Evolutionary conservation across 345 rosid genomes (phyloP).

Genomic region (Aquilaria yunnanensis): DNA sequence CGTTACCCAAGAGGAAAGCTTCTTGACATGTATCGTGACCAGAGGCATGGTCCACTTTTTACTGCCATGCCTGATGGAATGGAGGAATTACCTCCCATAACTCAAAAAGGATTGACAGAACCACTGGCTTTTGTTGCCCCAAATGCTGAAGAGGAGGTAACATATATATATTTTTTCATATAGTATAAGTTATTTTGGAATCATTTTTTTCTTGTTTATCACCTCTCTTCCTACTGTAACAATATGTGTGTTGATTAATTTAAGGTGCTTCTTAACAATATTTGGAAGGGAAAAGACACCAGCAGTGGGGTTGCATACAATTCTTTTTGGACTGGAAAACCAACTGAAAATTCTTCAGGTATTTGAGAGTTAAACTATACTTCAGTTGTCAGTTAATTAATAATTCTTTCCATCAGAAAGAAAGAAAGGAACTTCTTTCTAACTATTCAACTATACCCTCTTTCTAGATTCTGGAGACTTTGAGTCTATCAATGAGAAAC

Average conservation of each 20-base stretch:
- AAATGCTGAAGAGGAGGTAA: conserved; percentile 51
- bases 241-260: conserved; percentile 3
- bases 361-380: not conserved
- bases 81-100: conserved; percentile 36
- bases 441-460: conserved; percentile 3
- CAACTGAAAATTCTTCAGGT: conserved; percentile 40
- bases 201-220: not conserved
- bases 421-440: not conserved
- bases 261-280: conserved; percentile 39
- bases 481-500: conserved; percentile 32
- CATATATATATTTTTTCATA: not conserved
- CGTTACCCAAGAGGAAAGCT: conserved; percentile 65
- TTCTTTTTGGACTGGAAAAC: conserved; percentile 31
- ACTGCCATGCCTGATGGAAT: conserved; percentile 29
- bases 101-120: conserved; percentile 22
- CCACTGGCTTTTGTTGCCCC: conserved; percentile 62
- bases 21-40: conserved; percentile 57
- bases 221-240: not conserved
- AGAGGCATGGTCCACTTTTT: conserved; percentile 31
- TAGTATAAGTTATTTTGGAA: not conserved
- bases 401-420: not conserved
- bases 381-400: not conserved
- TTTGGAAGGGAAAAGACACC: conserved; percentile 47
- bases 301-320: conserved; percentile 41
- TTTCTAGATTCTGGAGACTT: conserved; percentile 25